Evolutionary conservation across 1,139 yeast species (phyloP), one percentile per base, ranked within the genome.

Genomic region (Candida sp.): DNA sequence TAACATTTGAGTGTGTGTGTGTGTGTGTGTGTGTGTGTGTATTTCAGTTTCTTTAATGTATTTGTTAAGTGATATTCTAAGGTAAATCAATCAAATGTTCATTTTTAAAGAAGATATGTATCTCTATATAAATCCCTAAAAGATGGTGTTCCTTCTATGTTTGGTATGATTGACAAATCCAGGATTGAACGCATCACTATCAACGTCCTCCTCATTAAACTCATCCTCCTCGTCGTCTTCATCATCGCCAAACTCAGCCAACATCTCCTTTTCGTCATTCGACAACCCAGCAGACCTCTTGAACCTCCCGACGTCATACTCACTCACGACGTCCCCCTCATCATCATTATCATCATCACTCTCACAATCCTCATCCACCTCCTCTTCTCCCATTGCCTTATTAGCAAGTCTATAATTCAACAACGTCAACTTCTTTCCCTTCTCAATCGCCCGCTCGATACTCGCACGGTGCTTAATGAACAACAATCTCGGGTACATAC

Each of bases 401-500:
- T 50, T 55, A 5, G 46, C 25, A 7, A 47, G 54, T 26, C 45
- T 41, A 38, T 46, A 47, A 25, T 49, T 48, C 8, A 42, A 11
- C 7, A 47, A 35, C 4, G 54, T 46, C 4, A 52, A 46, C 33
- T 63, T 68, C 46, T 73, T 62, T 2, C 89, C 89, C 41, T 69
- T 62, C 54, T 81, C 86, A 43, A 88, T 84, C 3, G 86, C 83
- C 44, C 89, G 69, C 65, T 88, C 94, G 28, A 88, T 83, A 43
- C 72, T 73, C 46, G 86, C 62, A 49, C 93, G 73, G 64, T 88
- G 86, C 55, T 79, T 80, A 44, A 89, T 83, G 62, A 88, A 88
- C 33, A 83, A 65, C 22, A 89, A 60, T 57, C 85, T 80, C 0
- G 96, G 96, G 62, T 75, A 89, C 54, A 90, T 81, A 23, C 88